Evolutionary conservation across 257 asterid genomes (phyloP), one percentile per base, ranked within the genome.

Genomic region (Przewalskia tangutica): DNA sequence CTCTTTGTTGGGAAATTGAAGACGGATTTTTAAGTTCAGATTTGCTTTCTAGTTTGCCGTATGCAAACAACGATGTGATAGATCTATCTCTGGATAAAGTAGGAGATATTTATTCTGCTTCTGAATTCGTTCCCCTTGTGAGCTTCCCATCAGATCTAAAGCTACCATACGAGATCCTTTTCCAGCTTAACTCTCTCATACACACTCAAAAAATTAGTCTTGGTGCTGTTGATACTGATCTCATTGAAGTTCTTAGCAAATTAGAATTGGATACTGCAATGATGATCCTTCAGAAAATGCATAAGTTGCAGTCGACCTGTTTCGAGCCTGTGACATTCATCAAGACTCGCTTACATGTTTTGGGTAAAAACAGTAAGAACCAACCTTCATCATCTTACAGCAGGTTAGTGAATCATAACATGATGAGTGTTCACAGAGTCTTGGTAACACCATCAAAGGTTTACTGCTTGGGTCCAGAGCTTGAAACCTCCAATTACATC

Each of bases 401-500:
- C 78, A 85, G 82, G 82, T 80, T 87, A 62, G 89, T 60, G 20
- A 90, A 89, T 84, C 87, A 88, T 18, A 90, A 89, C 78, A 81
- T 91, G 84, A 94, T 95, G 98, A 90, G 92, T 84, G 90, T 97
- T 54, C 97, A 95, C 55, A 86, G 99, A 84, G 89, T 92, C 81
- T 92, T 91, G 27, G 85, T 95, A 14, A 94, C 98, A 36, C 98
- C 98, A 16, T 86, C 97, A 40, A 94, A 88, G 89, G 85, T 95
- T 73, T 94, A 90, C 87, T 95, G 97, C 90, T 34, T 91, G 88
- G 99, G 98, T 63, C 98, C 99, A 8, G 99, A 95, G 84, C 94
- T 92, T 51, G 99, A 94, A 83, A 84, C 90, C 34, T 94, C 99
- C 16, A 95, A 95, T 89, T 91, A 95, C 83, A 90, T 95, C 1